Evolutionary conservation across 2,329 filamentous ascomycete genomes (phyloP).

Genomic region (Ceratocystis alfenasii): DNA sequence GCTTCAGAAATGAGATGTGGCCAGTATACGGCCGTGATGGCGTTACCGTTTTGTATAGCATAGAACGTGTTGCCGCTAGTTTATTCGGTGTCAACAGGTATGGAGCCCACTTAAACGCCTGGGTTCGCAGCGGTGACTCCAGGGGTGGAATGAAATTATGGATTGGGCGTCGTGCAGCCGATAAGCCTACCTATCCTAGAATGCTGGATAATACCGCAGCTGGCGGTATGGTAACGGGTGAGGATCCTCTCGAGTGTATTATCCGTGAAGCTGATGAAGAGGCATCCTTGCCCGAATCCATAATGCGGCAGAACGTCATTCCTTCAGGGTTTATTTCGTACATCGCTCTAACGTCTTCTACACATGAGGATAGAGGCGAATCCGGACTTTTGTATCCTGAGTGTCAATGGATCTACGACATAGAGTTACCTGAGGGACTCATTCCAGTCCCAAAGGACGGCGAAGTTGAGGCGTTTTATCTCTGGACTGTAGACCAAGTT

Average conservation of each 20-base stretch:
- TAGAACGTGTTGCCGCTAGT: slow-evolving; percentile 63
- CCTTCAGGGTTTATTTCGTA: slow-evolving; percentile 67
- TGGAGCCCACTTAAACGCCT: slow-evolving; percentile 72
- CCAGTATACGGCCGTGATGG: slow-evolving; percentile 58
- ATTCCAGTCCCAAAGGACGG: slow-evolving; percentile 68
- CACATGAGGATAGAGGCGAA: slow-evolving; percentile 27
- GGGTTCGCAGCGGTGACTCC: slow-evolving; percentile 35
- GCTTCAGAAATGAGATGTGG: slow-evolving; percentile 74
- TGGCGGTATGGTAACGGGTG: slow-evolving; percentile 62
- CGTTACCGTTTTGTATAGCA: slow-evolving; percentile 51
- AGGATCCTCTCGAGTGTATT: slow-evolving; percentile 68
- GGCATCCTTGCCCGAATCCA: slow-evolving; percentile 59
- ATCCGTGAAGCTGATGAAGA: slow-evolving; percentile 83
- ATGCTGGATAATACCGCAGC: slow-evolving; percentile 95
- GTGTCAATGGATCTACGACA: slow-evolving; percentile 81
- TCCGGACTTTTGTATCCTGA: slow-evolving; percentile 76
- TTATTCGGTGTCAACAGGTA: slow-evolving; percentile 68
- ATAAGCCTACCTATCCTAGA: slow-evolving; percentile 78
- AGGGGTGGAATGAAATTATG: slow-evolving; percentile 60
- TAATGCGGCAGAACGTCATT: slow-evolving; percentile 51
- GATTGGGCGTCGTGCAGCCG: slow-evolving; percentile 63
- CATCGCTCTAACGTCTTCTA: slow-evolving; percentile 59
- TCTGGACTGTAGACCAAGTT: slow-evolving; percentile 68
- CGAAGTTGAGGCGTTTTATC: slow-evolving; percentile 75
- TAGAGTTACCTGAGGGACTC: slow-evolving; percentile 59